phyloP scores from a whole-genome alignment of 768 basidiomycete genomes.

The Naematelia aurantialba region DNA sequence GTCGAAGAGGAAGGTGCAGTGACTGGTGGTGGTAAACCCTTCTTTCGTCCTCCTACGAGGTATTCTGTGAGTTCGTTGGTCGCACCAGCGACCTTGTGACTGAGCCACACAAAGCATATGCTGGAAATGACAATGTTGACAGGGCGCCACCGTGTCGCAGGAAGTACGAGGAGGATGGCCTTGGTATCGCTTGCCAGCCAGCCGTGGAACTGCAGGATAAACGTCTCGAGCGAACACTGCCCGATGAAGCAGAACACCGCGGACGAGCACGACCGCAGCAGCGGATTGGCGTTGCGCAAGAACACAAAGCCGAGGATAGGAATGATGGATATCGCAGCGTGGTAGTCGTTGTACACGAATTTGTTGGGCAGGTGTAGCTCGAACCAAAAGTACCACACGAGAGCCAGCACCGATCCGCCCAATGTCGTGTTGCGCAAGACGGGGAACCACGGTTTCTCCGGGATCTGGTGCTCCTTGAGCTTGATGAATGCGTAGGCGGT shows the following conservation, averaged over 20 bases:
- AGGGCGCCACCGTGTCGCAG: constrained; percentile 68
- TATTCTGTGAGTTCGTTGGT: constrained; percentile 65
- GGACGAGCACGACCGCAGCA: constrained; percentile 68
- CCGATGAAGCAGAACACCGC: constrained; percentile 75
- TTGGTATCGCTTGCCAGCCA: constrained; percentile 83
- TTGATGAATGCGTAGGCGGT: constrained; percentile 70
- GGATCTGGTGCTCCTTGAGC: constrained; percentile 66
- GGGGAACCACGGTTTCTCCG: constrained; percentile 67
- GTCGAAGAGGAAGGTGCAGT: constrained; percentile 17
- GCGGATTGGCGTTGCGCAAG: constrained; percentile 70
- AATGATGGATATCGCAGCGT: constrained; percentile 74
- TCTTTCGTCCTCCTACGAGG: constrained; percentile 50
- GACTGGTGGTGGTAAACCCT: constrained; percentile 24
- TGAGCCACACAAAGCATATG: constrained; percentile 74
- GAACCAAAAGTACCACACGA: constrained; percentile 78
- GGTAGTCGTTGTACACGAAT: constrained; percentile 80
- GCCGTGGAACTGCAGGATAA: constrained; percentile 79
- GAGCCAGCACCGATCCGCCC: constrained; percentile 56
- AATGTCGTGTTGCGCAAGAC: constrained; percentile 56
- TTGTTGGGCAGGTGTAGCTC: constrained; percentile 73
- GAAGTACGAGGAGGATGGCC: constrained; percentile 72
- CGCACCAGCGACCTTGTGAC: constrained; percentile 70
- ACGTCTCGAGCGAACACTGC: constrained; percentile 82
- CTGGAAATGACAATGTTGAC: constrained; percentile 74
- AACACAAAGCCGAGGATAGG: constrained; percentile 72